Percentiles rank a stretch among this genome's conserved stretches.
Conservation (phyloP, 306 rosid species). For the Carpinus viminea region DNA sequence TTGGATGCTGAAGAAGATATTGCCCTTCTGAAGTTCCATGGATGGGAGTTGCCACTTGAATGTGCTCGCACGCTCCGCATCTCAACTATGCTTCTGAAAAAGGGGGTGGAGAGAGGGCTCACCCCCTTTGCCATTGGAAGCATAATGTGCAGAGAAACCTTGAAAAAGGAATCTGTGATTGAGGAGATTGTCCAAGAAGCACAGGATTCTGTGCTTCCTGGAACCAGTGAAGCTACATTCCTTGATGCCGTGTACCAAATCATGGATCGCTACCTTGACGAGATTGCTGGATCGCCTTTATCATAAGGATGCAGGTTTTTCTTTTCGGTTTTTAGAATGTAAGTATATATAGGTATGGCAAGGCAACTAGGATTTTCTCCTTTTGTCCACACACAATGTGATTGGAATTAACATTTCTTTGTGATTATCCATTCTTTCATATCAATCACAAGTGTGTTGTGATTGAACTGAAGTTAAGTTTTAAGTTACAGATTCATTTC, state of each 20-base stretch:
- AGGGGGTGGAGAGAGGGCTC: constrained; percentile 78
- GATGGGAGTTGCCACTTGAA: constrained; percentile 76
- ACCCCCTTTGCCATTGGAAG: constrained; percentile 80
- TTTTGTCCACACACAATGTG: constrained; percentile 28
- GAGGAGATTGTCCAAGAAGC: constrained; percentile 86
- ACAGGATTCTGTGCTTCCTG: constrained; percentile 66
- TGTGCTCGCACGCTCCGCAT: constrained; percentile 80
- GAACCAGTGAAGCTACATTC: constrained; percentile 73
- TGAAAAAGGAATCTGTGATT: constrained; percentile 69
- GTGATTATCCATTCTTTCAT: constrained; percentile 28
- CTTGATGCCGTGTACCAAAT: constrained; percentile 70
- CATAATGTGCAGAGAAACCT: constrained; percentile 71
- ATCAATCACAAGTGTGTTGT: constrained; percentile 19
- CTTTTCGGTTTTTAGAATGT: constrained; percentile 24
- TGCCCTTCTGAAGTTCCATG: constrained; percentile 77
- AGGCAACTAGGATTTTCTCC: not conserved
- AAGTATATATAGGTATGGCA: constrained; percentile 26
- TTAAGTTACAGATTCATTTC: not conserved
- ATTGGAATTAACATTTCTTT: constrained; percentile 27
- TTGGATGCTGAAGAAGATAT: constrained; percentile 84
- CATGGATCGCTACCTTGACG: constrained; percentile 69
- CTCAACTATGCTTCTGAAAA: constrained; percentile 94
- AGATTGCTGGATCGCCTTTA: constrained; percentile 39
- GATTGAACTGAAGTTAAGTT: not conserved
- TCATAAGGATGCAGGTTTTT: constrained; percentile 30